Conservation (phyloP, 179 eudicot species). For the Monotropa hypopitys region DNA sequence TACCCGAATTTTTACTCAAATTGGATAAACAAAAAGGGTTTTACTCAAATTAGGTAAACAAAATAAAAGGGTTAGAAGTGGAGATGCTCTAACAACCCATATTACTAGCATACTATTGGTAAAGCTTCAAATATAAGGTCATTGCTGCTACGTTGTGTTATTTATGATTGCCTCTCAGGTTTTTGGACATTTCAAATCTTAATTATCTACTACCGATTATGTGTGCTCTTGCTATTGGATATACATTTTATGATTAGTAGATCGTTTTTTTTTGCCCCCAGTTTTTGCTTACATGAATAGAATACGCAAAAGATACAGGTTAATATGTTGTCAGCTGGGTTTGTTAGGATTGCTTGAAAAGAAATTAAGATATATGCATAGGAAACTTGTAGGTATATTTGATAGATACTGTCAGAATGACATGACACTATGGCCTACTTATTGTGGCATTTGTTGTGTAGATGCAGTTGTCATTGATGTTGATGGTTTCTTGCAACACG, state of each 20-base stretch:
- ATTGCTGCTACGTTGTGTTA: background rate
- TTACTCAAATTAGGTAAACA: no score
- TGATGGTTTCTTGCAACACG: background rate
- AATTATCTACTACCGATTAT: background rate
- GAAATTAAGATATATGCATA: background rate
- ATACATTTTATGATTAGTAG: background rate
- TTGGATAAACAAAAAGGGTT: no score
- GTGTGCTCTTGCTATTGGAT: background rate
- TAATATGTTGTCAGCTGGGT: background rate
- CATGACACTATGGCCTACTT: background rate
- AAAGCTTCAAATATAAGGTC: background rate
- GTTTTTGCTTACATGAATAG: background rate
- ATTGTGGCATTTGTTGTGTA: background rate
- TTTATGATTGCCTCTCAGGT: background rate
- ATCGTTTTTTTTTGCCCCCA: background rate
- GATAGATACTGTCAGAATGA: background rate
- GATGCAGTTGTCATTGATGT: background rate
- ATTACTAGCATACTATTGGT: background rate
- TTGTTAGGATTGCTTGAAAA: background rate
- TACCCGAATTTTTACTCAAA: no score
- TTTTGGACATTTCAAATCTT: background rate
- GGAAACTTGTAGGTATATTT: background rate
- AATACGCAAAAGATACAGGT: background rate
- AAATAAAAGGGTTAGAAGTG: no score
- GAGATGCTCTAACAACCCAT: background rate